A percentile compares a stretch with the other conserved stretches of the same genome.
Conservation (phyloP, 2,329 filamentous ascomycete genomes). For the Fusarium dimerum region DNA sequence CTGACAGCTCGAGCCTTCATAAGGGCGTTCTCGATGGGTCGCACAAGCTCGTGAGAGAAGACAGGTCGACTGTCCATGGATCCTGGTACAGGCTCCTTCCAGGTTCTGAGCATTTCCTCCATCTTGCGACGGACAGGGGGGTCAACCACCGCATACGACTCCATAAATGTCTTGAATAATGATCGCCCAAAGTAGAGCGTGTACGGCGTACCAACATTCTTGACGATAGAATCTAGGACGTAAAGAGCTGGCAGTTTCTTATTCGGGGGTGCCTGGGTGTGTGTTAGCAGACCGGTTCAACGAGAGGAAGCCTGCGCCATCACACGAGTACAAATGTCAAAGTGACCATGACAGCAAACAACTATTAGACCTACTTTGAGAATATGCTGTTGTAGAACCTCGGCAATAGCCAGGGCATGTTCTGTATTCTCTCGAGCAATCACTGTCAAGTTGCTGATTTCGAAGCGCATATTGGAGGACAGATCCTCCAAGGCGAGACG, state of each 20-base stretch:
- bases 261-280: conserved; percentile 72
- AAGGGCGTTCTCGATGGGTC: conserved; percentile 90
- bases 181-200: conserved; percentile 92
- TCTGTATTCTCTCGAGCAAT: conserved; percentile 98
- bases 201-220: conserved; percentile 97
- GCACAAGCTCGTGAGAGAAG: conserved; percentile 82
- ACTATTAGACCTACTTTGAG: conserved; percentile 92
- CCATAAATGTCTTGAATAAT: conserved; percentile 94
- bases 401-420: conserved; percentile 89
- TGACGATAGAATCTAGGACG: conserved; percentile 96
- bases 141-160: conserved; percentile 89
- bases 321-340: not conserved
- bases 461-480: conserved; percentile 85
- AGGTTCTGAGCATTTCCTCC: conserved; percentile 96
- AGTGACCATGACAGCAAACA: conserved; percentile 44
- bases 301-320: not conserved
- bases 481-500: conserved; percentile 90
- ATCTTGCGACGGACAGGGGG: conserved; percentile 81
- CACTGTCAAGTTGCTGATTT: conserved; percentile 95
- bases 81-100: conserved; percentile 95
- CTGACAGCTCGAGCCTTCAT: conserved; percentile 73
- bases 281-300: conserved; percentile 37
- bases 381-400: conserved; percentile 89
- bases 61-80: conserved; percentile 92
- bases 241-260: conserved; percentile 96